These are phyloP conservation scores for Vigna hirtella DNA, from an alignment of 306 rosid genomes.

Conservation along the genomic window DNA sequence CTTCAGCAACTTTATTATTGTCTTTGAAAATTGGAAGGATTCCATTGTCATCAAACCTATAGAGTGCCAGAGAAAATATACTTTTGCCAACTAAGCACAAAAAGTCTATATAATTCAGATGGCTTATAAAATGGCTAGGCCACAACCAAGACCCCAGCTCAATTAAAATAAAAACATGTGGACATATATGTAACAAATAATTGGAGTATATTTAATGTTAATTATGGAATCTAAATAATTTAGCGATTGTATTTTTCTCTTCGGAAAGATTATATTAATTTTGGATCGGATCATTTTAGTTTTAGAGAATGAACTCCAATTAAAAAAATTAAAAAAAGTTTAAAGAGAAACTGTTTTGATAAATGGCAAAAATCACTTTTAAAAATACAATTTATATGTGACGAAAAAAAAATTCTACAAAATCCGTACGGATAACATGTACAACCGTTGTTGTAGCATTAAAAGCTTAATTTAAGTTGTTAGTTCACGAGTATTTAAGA, in stretches of 20 bases:
- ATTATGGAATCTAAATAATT: neutral
- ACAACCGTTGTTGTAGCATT: too few species aligned
- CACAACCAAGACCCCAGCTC: neutral
- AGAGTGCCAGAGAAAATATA: neutral
- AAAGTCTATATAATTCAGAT: neutral
- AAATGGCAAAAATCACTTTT: neutral
- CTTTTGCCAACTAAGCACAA: conserved; percentile 26
- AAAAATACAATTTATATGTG: neutral
- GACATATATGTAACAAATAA: neutral
- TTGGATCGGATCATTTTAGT: neutral
- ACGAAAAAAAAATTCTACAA: too few species aligned
- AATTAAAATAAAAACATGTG: conserved; percentile 3
- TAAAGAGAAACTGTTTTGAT: neutral
- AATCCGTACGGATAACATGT: too few species aligned
- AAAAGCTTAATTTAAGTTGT: too few species aligned
- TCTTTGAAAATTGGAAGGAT: conserved; percentile 8
- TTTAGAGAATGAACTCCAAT: neutral
- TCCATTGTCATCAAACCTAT: neutral
- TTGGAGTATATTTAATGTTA: conserved; percentile 1
- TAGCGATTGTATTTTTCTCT: neutral
- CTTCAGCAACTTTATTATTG: neutral
- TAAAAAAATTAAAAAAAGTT: too few species aligned
- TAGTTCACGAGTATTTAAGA: too few species aligned
- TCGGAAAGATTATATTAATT: neutral
- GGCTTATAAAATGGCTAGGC: conserved; percentile 35